A percentile compares a stretch with the other conserved stretches of the same genome.
These are phyloP conservation scores for Colletotrichum godetiae DNA, from an alignment of 2,329 filamentous ascomycete species.

Conservation along the genomic window DNA sequence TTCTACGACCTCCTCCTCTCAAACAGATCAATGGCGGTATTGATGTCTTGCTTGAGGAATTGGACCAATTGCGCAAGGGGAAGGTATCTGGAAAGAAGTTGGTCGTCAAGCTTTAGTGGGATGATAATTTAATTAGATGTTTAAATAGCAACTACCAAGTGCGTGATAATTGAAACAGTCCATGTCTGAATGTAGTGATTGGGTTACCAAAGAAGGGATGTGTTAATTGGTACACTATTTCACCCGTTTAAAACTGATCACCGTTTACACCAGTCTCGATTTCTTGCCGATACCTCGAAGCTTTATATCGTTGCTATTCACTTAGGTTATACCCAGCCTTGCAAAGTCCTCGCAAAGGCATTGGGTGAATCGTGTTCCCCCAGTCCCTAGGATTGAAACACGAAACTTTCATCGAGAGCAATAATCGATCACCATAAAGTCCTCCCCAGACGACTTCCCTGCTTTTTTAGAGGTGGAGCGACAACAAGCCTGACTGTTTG, in stretches of 20 bases:
- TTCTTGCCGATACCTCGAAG: too few species aligned
- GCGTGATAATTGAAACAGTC: too few species aligned
- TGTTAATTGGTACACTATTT: too few species aligned
- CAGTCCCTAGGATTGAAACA: background rate
- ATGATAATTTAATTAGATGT: background rate
- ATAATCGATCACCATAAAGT: background rate
- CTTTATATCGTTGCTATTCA: too few species aligned
- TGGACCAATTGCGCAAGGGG: conserved; percentile 37
- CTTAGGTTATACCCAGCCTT: too few species aligned
- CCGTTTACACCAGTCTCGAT: too few species aligned
- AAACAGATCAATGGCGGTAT: conserved; percentile 34
- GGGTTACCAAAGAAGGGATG: too few species aligned
- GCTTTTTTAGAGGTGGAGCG: background rate
- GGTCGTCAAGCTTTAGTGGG: conserved; percentile 28
- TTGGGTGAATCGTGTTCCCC: too few species aligned
- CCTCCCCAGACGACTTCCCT: background rate
- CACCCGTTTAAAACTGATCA: too few species aligned
- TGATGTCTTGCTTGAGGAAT: conserved; percentile 32
- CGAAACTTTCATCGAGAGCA: background rate
- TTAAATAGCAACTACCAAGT: too few species aligned
- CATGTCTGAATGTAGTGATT: too few species aligned
- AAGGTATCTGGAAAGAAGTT: conserved; percentile 40
- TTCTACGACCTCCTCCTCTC: conserved; percentile 38
- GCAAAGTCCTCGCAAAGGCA: too few species aligned
- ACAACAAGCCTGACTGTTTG: background rate